These are phyloP conservation scores for Trametes meyenii DNA, from an alignment of 768 basidiomycete genomes.

Conservation along the genomic window DNA sequence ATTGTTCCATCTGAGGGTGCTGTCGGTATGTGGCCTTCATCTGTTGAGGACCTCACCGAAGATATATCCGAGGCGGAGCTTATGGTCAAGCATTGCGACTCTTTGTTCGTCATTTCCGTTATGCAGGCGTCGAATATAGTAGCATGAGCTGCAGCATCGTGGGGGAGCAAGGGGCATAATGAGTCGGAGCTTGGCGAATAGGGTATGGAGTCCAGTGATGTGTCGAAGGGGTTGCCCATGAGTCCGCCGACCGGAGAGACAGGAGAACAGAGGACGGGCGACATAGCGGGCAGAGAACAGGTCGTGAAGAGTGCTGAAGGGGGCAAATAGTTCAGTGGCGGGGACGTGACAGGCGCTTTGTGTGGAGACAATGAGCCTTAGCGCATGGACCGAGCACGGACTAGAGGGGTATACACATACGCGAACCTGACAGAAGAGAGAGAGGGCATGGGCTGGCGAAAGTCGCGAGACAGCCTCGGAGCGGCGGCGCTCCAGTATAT, in stretches of 20 bases:
- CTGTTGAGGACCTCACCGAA: slow-evolving; percentile 12
- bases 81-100: not conserved
- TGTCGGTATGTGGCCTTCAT: slow-evolving; percentile 1
- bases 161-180: slow-evolving; percentile 7
- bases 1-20: slow-evolving; percentile 17
- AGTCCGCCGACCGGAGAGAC: slow-evolving; percentile 3
- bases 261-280: slow-evolving; percentile 16
- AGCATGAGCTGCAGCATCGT: slow-evolving; percentile 1
- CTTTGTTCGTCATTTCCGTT: slow-evolving; percentile 10
- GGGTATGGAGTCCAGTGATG: slow-evolving; percentile 10
- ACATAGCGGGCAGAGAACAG: slow-evolving; percentile 15
- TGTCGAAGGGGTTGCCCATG: slow-evolving; percentile 3
- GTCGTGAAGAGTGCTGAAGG: slow-evolving; percentile 4
- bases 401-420: slow-evolving; percentile 5
- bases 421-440: slow-evolving; percentile 5
- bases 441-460: not conserved
- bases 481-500: slow-evolving; percentile 11
- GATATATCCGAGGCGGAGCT: slow-evolving; percentile 7
- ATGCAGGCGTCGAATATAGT: slow-evolving; percentile 11
- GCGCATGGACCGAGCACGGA: not conserved
- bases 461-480: not conserved
- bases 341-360: slow-evolving; percentile 18
- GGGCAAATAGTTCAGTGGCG: slow-evolving; percentile 11
- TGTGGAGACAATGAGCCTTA: slow-evolving; percentile 19
- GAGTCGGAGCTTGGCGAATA: slow-evolving; percentile 14